phyloP scores from a whole-genome alignment of 2,329 filamentous ascomycete genomes.

The Calycina marina region DNA sequence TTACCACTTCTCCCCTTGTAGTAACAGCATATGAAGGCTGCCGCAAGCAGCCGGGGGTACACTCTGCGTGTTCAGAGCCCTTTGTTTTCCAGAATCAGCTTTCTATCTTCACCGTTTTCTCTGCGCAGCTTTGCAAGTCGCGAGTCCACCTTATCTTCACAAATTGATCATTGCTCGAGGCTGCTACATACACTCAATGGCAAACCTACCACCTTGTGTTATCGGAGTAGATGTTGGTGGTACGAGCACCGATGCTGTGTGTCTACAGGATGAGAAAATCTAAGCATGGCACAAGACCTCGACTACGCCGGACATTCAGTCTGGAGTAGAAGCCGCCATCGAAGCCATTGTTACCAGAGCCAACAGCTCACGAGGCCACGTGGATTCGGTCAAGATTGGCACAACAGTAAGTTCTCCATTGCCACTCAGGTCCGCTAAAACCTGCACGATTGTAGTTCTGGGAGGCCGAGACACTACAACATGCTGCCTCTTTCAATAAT shows the following conservation, averaged over 20 bases:
- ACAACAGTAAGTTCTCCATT: constrained; percentile 15
- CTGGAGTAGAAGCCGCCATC: constrained; percentile 33
- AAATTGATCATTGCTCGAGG: no score
- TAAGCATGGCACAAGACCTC: constrained; percentile 32
- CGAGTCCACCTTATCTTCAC: no score
- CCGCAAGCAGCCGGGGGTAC: no score
- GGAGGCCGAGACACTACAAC: no score
- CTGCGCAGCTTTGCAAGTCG: neutral
- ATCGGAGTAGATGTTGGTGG: constrained; percentile 40
- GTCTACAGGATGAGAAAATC: constrained; percentile 16
- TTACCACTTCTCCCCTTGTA: no score
- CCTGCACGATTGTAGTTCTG: no score
- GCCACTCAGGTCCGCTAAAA: neutral
- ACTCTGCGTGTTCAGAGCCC: no score
- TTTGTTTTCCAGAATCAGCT: no score
- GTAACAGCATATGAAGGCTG: no score
- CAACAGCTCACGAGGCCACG: constrained; percentile 23
- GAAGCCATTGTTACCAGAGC: constrained; percentile 27
- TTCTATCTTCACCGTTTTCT: no score
- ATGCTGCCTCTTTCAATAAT: no score
- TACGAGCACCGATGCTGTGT: constrained; percentile 34
- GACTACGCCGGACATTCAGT: constrained; percentile 35
- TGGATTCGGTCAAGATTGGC: constrained; percentile 34
- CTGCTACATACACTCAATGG: no score
- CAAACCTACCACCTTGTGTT: constrained; percentile 13